Base-by-base conservation (phyloP, 768 basidiomycete genomes). In the Naganishia friedmannii region DNA sequence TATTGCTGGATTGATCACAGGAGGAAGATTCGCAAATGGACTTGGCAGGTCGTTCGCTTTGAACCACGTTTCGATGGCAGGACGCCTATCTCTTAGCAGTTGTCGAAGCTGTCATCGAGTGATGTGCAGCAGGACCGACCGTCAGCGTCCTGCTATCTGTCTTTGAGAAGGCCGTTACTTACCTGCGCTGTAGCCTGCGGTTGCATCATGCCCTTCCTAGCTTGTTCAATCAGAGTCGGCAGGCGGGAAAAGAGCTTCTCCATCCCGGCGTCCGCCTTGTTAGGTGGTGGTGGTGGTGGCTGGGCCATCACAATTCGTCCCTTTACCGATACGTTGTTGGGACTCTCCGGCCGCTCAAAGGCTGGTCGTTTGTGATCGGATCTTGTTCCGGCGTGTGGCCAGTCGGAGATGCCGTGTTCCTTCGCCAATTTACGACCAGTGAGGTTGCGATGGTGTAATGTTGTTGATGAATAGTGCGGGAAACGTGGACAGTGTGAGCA, bases 201-300 rank as follows among this genome's bases (percentile, higher is more conserved):
- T n/a, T 46, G 42, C 60, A 63, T 45, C 23, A 42, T 63, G 10
- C 60, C 60, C 60, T 63, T 63, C 46, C 60, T 63, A 37, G 60
- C 60, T 34, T 63, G 60, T 4, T 63, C 60, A 7, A 63, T 63
- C 60, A 63, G 21, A 34, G 23, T 12, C 37, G 60, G 60, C 60
- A 63, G 17, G 29, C 65, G 53, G 8, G 48, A 51, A 26, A 66
- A 53, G 23, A 66, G 65, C 26, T 66, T 66, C 31, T 66, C 65
- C 55, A 68, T 55, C 31, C 67, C 67, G 7, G 67, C 67, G 42
- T 55, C 67, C 12, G 45, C 45, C 29, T 54, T 68, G 67, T 68
- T 68, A 37, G 4, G 4, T 53, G 31, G 28, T 17, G 48, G 65
- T 21, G 46, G 65, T 21, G 46, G 48, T 13, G 48, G 48, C 19